These are phyloP conservation scores for Bassia scoparia DNA, from an alignment of 148 eudicot species.

Conservation along the genomic window DNA sequence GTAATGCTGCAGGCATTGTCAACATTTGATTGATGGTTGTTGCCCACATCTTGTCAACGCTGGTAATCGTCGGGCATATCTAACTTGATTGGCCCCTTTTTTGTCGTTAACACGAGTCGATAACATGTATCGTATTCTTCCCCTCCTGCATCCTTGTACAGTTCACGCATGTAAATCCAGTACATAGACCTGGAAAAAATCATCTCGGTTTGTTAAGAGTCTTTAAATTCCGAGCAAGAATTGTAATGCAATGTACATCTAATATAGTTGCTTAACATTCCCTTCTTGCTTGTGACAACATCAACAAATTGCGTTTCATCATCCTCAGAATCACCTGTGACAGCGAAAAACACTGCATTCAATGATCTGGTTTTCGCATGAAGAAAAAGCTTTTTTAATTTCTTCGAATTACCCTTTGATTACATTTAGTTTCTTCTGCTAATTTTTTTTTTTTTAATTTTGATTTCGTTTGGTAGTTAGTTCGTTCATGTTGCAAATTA, in stretches of 20 bases:
- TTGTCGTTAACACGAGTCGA: slow-evolving; percentile 64
- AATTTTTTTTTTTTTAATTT: background rate
- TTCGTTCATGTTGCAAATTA: too few species aligned
- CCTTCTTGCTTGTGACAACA: slow-evolving; percentile 58
- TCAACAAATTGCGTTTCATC: slow-evolving; percentile 59
- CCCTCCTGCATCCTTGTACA: slow-evolving; percentile 59
- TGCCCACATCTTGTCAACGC: slow-evolving; percentile 70
- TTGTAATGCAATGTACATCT: background rate
- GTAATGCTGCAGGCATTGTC: slow-evolving; percentile 54
- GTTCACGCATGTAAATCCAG: slow-evolving; percentile 62
- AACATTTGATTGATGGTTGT: slow-evolving; percentile 70
- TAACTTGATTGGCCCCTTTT: slow-evolving; percentile 62
- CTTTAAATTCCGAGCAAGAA: background rate
- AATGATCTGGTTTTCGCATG: background rate
- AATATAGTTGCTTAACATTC: slow-evolving; percentile 50
- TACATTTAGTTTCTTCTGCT: background rate
- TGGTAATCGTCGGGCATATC: slow-evolving; percentile 78
- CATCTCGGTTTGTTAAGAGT: background rate
- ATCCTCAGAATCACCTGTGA: slow-evolving; percentile 68
- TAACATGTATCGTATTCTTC: slow-evolving; percentile 68
- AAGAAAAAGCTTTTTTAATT: too few species aligned
- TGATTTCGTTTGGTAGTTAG: background rate
- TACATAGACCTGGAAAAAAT: slow-evolving; percentile 42
- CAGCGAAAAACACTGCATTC: background rate
- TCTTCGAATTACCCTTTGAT: background rate